Percentiles rank a stretch among this genome's conserved stretches.
Conservation (phyloP, 768 basidiomycete species). For the Podaxis sp. region DNA sequence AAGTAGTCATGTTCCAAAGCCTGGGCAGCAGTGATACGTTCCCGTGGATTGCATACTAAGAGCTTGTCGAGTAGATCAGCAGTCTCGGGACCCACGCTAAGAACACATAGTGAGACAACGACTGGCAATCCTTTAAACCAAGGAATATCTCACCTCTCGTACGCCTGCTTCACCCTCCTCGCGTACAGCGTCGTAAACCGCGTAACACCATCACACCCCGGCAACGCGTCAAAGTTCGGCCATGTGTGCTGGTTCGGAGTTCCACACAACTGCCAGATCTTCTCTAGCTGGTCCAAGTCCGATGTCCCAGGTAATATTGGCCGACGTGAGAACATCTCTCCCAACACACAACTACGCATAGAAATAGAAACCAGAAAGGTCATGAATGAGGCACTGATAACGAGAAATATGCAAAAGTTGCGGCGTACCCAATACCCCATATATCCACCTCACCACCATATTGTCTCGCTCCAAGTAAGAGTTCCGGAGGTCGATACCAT, state of each 20-base stretch:
- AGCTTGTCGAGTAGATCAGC: slow-evolving; percentile 82
- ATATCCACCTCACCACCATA: slow-evolving; percentile 96
- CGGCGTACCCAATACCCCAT: slow-evolving; percentile 90
- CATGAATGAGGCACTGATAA: not conserved
- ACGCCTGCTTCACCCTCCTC: slow-evolving; percentile 55
- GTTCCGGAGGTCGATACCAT: slow-evolving; percentile 94
- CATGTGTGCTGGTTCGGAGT: slow-evolving; percentile 80
- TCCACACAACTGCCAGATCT: slow-evolving; percentile 89
- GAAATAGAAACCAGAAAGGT: not conserved
- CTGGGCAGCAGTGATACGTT: slow-evolving; percentile 79
- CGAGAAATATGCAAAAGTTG: not conserved
- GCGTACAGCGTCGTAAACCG: slow-evolving; percentile 49
- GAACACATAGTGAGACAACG: slow-evolving; percentile 5
- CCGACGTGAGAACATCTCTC: slow-evolving; percentile 88
- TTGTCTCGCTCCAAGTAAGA: slow-evolving; percentile 82
- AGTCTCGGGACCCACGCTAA: slow-evolving; percentile 69
- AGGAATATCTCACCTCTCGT: slow-evolving; percentile 51
- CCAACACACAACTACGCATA: slow-evolving; percentile 78
- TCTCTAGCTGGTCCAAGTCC: slow-evolving; percentile 89
- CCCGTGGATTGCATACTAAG: slow-evolving; percentile 77
- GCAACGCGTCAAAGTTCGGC: slow-evolving; percentile 73
- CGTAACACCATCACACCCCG: slow-evolving; percentile 79
- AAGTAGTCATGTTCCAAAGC: slow-evolving; percentile 95
- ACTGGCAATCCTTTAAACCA: not conserved
- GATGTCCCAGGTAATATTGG: slow-evolving; percentile 87